phyloP scores from a whole-genome alignment of 2,329 filamentous ascomycete species.

The Neurospora crassa region DNA sequence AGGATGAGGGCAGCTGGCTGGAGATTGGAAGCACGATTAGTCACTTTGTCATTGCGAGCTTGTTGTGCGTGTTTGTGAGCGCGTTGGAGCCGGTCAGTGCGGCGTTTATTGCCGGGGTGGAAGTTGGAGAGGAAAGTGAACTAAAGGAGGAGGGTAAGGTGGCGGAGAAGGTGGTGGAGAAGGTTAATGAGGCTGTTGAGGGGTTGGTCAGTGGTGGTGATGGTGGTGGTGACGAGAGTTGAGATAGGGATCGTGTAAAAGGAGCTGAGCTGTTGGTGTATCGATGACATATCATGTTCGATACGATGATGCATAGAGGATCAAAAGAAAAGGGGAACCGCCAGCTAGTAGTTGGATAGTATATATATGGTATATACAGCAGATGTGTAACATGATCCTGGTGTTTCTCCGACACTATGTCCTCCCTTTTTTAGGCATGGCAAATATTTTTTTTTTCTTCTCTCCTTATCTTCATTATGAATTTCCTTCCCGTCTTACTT shows the following conservation, averaged over 20 bases:
- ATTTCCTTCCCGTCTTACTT: too few species aligned
- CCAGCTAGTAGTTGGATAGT: not conserved
- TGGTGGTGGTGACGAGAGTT: not conserved
- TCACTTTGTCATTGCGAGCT: conserved; percentile 87
- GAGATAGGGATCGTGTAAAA: not conserved
- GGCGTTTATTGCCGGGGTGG: conserved; percentile 70
- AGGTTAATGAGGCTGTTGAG: conserved; percentile 6
- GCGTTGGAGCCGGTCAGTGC: conserved; percentile 78
- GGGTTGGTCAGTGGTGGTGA: not conserved
- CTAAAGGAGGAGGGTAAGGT: conserved; percentile 28
- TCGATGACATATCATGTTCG: not conserved
- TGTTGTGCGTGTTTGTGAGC: conserved; percentile 84
- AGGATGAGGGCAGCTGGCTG: conserved; percentile 92
- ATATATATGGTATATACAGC: not conserved
- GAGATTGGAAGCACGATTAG: conserved; percentile 96
- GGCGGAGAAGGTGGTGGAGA: conserved; percentile 10
- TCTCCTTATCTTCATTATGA: too few species aligned
- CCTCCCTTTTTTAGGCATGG: not conserved
- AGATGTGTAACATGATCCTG: not conserved
- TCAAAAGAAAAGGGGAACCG: not conserved
- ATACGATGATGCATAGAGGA: not conserved
- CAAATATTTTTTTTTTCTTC: not conserved
- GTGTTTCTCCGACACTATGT: not conserved
- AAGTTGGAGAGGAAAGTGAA: conserved; percentile 36
- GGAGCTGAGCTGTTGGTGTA: not conserved